Conservation (phyloP, 768 basidiomycete genomes). For the Trametes gibbosa region DNA sequence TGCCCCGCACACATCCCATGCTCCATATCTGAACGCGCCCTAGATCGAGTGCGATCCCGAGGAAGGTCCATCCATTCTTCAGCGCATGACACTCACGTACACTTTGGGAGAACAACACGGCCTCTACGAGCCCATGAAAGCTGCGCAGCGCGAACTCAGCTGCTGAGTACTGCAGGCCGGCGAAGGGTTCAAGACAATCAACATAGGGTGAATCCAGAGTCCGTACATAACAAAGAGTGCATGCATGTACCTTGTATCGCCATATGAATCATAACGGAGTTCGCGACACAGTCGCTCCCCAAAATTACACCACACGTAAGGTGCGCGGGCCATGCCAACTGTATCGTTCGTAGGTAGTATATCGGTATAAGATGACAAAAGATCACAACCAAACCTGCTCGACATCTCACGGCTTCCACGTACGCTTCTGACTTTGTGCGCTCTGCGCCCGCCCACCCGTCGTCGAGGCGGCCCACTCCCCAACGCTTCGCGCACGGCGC, state of each 20-base stretch:
- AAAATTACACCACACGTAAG: neutral
- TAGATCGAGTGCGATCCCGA: conserved; percentile 61
- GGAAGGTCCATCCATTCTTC: conserved; percentile 52
- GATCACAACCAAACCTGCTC: too few species aligned
- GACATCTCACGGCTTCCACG: conserved; percentile 22
- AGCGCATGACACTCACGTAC: conserved; percentile 78
- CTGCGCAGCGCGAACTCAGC: conserved; percentile 13
- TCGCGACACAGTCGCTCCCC: neutral
- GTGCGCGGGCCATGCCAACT: neutral
- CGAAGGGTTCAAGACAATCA: neutral
- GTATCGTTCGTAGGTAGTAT: neutral
- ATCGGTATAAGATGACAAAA: conserved; percentile 9
- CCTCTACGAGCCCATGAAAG: conserved; percentile 37
- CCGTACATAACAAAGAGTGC: neutral
- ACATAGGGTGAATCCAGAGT: neutral
- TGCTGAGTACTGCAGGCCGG: neutral
- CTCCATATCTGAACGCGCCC: conserved; percentile 24
- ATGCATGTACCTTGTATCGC: conserved; percentile 3
- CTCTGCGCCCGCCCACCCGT: conserved; percentile 1
- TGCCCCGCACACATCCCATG: neutral
- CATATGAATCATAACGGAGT: conserved; percentile 13
- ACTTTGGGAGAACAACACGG: conserved; percentile 81
- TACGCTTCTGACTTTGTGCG: conserved; percentile 15
- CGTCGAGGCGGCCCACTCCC: conserved; percentile 28
- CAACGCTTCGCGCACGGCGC: conserved; percentile 36